Conservation (phyloP, 768 basidiomycete genomes). For the Boletellus emodensis region DNA sequence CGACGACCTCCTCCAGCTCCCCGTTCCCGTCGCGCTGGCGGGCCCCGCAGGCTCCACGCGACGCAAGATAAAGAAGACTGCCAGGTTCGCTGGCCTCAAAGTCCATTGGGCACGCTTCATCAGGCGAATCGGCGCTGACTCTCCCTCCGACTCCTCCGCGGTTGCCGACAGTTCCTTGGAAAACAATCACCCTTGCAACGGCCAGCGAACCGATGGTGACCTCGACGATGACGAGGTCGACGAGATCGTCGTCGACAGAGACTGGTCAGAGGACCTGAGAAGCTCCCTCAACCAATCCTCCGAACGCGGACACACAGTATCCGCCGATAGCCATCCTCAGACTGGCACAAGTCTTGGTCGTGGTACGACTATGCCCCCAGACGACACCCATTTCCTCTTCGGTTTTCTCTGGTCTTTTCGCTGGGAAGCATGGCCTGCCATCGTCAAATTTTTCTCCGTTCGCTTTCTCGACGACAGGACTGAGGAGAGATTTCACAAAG, state of each 20-base stretch:
- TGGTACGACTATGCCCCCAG: conserved; percentile 33
- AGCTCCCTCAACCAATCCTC: conserved; percentile 53
- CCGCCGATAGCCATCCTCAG: conserved; percentile 40
- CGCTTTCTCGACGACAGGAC: conserved; percentile 58
- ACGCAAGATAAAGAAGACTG: conserved; percentile 34
- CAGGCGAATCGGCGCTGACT: conserved; percentile 52
- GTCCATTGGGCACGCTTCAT: conserved; percentile 50
- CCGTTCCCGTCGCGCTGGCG: conserved; percentile 40
- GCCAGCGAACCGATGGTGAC: conserved; percentile 29
- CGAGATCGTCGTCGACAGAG: conserved; percentile 72
- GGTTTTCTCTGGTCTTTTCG: conserved; percentile 42
- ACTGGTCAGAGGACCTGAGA: conserved; percentile 59
- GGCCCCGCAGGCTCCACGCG: conserved; percentile 16
- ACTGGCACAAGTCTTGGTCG: conserved; percentile 34
- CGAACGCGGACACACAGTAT: conserved; percentile 47
- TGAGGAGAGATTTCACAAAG: conserved; percentile 51
- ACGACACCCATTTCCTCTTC: conserved; percentile 34
- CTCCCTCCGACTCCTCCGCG: conserved; percentile 52
- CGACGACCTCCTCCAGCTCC: conserved; percentile 30
- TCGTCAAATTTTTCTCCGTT: conserved; percentile 56
- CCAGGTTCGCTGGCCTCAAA: conserved; percentile 37
- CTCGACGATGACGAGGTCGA: conserved; percentile 46
- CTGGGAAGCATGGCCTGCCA: conserved; percentile 54
- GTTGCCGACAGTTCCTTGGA: conserved; percentile 47
- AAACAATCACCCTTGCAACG: conserved; percentile 29